Conservation (phyloP, 202 grass and related monocot genomes). For the Cymbopogon flexuosus region DNA sequence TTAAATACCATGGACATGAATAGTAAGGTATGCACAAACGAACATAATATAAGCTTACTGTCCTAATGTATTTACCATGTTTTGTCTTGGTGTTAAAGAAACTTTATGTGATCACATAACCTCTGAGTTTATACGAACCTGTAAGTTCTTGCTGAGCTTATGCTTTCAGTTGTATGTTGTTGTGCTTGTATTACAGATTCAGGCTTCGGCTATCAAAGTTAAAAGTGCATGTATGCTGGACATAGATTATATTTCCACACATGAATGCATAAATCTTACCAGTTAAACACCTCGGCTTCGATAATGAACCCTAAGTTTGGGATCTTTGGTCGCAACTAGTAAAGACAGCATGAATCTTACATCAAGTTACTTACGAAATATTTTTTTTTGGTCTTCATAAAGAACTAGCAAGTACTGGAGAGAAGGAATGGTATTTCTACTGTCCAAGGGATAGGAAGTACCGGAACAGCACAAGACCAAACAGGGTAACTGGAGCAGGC, state of each 20-base stretch:
- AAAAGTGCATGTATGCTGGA: background rate
- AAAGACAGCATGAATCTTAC: too few relatives aligned
- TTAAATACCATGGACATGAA: constrained; percentile 7
- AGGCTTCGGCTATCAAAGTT: background rate
- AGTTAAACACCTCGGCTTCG: too few relatives aligned
- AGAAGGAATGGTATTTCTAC: too few relatives aligned
- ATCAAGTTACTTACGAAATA: too few relatives aligned
- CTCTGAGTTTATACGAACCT: constrained; percentile 20
- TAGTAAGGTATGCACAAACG: background rate
- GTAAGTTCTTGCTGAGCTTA: background rate
- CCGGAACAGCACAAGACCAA: too few relatives aligned
- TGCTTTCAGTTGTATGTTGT: background rate
- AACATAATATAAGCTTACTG: constrained; percentile 7
- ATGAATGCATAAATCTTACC: too few relatives aligned
- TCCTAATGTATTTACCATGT: background rate
- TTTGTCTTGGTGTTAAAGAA: background rate
- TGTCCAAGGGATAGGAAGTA: too few relatives aligned
- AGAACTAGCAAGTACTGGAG: too few relatives aligned
- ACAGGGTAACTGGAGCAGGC: too few relatives aligned
- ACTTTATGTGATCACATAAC: constrained; percentile 2
- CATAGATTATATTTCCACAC: background rate
- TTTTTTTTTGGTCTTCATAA: too few relatives aligned
- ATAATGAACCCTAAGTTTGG: too few relatives aligned
- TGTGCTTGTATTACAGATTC: background rate
- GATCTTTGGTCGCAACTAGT: too few relatives aligned